Percentiles rank a stretch among this genome's conserved stretches.
Conservation (phyloP, 495 filamentous ascomycete genomes). For the Penicillium desertorum region DNA sequence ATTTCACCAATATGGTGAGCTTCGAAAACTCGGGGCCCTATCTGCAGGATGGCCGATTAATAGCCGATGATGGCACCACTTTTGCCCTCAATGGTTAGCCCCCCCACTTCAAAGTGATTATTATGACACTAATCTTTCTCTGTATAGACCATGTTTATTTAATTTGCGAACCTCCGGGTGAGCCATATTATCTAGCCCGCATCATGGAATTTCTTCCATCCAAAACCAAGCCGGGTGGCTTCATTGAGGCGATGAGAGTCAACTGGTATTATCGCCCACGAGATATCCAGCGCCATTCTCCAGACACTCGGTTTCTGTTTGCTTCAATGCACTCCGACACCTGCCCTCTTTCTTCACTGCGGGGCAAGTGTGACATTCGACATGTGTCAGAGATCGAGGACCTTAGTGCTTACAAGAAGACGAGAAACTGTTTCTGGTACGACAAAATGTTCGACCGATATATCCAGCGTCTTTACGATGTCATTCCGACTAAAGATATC, state of each 20-base stretch:
- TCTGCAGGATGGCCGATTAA: constrained; percentile 74
- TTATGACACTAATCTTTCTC: constrained; percentile 21
- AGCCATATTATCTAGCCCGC: constrained; percentile 94
- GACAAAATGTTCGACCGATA: constrained; percentile 98
- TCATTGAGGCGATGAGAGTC: constrained; percentile 83
- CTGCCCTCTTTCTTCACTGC: constrained; percentile 85
- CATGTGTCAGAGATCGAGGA: constrained; percentile 84
- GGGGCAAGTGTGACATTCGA: constrained; percentile 85
- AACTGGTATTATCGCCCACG: constrained; percentile 99
- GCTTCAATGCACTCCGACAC: constrained; percentile 98
- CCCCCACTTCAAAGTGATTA: constrained; percentile 6
- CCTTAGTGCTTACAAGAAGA: constrained; percentile 79
- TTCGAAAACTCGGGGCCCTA: constrained; percentile 70
- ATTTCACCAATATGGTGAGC: constrained; percentile 75
- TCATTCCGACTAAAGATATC: constrained; percentile 86
- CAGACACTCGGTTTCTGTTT: constrained; percentile 85
- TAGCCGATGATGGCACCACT: constrained; percentile 86
- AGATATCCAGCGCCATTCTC: constrained; percentile 88
- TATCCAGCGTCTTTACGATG: constrained; percentile 95
- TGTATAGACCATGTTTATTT: constrained; percentile 91
- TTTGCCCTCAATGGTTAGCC: constrained; percentile 82
- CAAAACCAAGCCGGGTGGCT: constrained; percentile 66
- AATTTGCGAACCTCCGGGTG: constrained; percentile 94
- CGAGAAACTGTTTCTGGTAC: constrained; percentile 88
- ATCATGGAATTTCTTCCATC: constrained; percentile 96